Base-by-base conservation (phyloP, 2,329 filamentous ascomycete species). In the Alternaria postmessia region DNA sequence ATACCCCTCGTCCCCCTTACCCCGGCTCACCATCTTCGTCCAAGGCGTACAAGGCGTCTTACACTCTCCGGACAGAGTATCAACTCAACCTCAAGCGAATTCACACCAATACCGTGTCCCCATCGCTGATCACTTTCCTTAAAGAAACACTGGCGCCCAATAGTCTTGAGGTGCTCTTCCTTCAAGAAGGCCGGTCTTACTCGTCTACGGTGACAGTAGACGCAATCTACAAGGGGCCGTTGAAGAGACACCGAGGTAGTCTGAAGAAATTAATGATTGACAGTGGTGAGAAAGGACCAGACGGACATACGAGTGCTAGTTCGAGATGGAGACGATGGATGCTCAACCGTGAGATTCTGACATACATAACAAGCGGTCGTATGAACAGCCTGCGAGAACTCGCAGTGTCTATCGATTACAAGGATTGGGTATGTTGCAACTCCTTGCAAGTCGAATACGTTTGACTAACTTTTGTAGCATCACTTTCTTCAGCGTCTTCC, bases 71-170 rank as follows among this genome's bases (percentile, higher is more conserved):
- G 56, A 69, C 71, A 8, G 77, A 79, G 42, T 80, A 80, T 38
- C 66, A 71, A 28, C 81, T 95, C 11, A 87, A 86, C 5, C 79
- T 95, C 52, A 93, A 89, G 77, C 86, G 89, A 64, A 85, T 95
- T 14, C 90, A 94, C 70, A 92, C 90, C 1, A 91, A 95, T 76
- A 84, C 84, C 12, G 89, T 91, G 2, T 91, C 91, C 1, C 81
- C 86, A 7, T 83, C 89, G 24, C 80, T 95, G 16, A 87, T 95
- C 54, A 83, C 84, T 1, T 94, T 95, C 72, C 82, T 95, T 63
- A 91, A 90, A 68, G 90, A 94, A 62, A 89, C 91, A 0, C 82
- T 95, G 38, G 89, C 89, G 20, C 92, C 92, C 1, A 92, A 95
- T 75, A 90, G 87, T 28, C 81, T 95, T n/a, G 90, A 95, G 76